Evolutionary conservation across 2,329 filamentous ascomycete species (phyloP).

Genomic region (Leptosphaerulina australis): DNA sequence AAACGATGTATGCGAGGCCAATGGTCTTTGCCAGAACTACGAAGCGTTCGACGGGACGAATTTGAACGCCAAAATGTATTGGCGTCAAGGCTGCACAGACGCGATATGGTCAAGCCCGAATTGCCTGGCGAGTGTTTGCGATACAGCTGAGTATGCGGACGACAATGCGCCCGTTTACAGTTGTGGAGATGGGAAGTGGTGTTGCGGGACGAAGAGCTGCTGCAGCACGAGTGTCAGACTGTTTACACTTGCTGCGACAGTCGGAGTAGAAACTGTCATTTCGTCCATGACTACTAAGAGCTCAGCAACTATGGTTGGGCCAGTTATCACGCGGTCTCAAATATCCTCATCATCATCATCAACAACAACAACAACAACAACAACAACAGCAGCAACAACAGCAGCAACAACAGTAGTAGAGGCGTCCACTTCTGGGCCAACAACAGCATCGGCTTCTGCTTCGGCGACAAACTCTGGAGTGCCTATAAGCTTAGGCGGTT

Average conservation of each 20-base stretch:
- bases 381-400: too few relatives aligned
- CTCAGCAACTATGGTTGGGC: too few relatives aligned
- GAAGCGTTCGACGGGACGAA: conserved; percentile 16
- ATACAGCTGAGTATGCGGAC: conserved; percentile 2
- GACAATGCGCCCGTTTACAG: conserved; percentile 16
- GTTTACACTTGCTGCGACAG: conserved; percentile 11
- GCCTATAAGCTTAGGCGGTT: neutral
- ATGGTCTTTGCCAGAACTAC: conserved; percentile 23
- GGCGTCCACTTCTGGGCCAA: neutral
- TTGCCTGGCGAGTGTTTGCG: conserved; percentile 19
- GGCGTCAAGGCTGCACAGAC: conserved; percentile 26
- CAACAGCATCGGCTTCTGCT: neutral
- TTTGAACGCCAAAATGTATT: conserved; percentile 15
- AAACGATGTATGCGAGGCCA: conserved; percentile 20
- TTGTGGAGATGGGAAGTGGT: conserved; percentile 11
- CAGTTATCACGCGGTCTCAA: too few relatives aligned
- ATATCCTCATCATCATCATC: too few relatives aligned
- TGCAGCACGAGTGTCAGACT: conserved; percentile 2
- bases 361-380: too few relatives aligned
- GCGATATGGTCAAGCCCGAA: conserved; percentile 22
- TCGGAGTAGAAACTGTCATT: neutral
- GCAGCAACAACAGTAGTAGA: too few relatives aligned
- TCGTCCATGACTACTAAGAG: too few relatives aligned
- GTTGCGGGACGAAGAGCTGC: conserved; percentile 11
- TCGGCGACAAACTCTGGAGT: neutral